These are phyloP conservation scores for Eucalyptus fibrosa DNA, from an alignment of 345 rosid genomes.

Conservation along the genomic window DNA sequence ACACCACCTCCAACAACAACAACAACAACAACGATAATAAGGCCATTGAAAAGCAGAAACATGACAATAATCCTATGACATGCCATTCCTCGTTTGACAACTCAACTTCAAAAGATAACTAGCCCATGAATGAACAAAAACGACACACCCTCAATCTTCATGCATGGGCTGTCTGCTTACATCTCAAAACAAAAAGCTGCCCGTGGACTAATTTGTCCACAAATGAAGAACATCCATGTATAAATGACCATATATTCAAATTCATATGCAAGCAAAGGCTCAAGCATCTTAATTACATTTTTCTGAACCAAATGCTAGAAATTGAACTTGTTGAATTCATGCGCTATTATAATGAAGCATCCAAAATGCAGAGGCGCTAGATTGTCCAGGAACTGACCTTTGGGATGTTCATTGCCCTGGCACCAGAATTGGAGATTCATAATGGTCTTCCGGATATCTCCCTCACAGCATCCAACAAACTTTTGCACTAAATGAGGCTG, in stretches of 20 bases:
- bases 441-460: slow-evolving; percentile 75
- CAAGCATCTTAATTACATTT: not conserved
- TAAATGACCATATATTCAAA: not conserved
- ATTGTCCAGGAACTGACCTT: slow-evolving; percentile 30
- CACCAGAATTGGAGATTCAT: slow-evolving; percentile 90
- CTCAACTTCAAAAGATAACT: not conserved
- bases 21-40: not conserved
- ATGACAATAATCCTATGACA: not conserved
- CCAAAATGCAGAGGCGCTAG: not conserved
- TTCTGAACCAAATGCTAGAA: not conserved
- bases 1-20: not conserved
- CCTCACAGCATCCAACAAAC: slow-evolving; percentile 31
- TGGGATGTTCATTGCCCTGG: slow-evolving; percentile 39
- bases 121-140: not conserved
- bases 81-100: not conserved
- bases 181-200: not conserved
- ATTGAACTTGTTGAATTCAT: not conserved
- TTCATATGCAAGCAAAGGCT: not conserved
- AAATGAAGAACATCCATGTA: not conserved
- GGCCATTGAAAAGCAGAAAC: not conserved
- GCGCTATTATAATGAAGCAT: not conserved
- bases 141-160: not conserved
- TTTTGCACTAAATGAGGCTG: slow-evolving; percentile 42
- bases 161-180: not conserved
- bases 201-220: not conserved